phyloP scores from a whole-genome alignment of 2,329 filamentous ascomycete genomes.

The Microsporum canis region DNA sequence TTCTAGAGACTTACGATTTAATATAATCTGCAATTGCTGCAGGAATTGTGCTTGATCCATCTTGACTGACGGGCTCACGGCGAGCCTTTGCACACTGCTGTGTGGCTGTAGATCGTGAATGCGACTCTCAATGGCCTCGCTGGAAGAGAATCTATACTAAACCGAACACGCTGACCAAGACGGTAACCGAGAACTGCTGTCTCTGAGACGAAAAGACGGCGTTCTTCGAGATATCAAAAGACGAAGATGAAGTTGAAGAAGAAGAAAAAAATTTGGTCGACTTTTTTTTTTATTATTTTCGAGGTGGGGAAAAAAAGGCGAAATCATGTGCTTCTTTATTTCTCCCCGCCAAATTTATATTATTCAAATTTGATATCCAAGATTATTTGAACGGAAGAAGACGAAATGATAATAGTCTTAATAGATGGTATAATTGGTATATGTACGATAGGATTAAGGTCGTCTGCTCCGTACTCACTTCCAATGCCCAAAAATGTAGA shows the following conservation, averaged over 20 bases:
- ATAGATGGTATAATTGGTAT: background rate
- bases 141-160: background rate
- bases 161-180: background rate
- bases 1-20: constrained; percentile 58
- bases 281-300: background rate
- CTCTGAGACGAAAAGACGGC: background rate
- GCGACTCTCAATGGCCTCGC: background rate
- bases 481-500: background rate
- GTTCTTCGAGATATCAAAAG: constrained; percentile 4
- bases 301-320: constrained; percentile 6
- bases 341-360: background rate
- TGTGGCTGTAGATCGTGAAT: background rate
- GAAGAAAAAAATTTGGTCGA: constrained; percentile 8
- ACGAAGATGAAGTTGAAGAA: constrained; percentile 4
- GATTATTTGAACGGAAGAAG: background rate
- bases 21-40: constrained; percentile 72
- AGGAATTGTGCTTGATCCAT: constrained; percentile 81
- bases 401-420: background rate
- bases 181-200: background rate
- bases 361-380: background rate
- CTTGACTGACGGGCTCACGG: constrained; percentile 15
- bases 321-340: constrained; percentile 1
- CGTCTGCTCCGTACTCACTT: background rate
- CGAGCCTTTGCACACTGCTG: background rate
- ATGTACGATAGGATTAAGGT: background rate